These are phyloP conservation scores for Larix kaempferi DNA, from an alignment of 75 land plant genomes.

Conservation along the genomic window DNA sequence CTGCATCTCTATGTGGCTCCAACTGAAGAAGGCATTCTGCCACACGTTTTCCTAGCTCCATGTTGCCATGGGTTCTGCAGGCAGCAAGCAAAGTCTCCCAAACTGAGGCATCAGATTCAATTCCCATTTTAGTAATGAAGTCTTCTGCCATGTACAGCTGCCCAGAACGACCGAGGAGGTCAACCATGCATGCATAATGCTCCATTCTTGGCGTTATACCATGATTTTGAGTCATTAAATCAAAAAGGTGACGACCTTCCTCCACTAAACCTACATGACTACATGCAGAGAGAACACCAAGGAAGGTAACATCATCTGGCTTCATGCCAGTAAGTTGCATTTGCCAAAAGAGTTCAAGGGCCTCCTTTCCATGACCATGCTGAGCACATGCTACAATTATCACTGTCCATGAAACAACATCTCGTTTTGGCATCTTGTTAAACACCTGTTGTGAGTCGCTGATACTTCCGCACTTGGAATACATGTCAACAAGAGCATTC, in stretches of 20 bases:
- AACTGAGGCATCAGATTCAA: slow-evolving; percentile 33
- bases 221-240: slow-evolving; percentile 30
- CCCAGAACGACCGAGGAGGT: slow-evolving; percentile 44
- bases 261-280: slow-evolving; percentile 55
- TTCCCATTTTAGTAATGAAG: slow-evolving; percentile 28
- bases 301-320: slow-evolving; percentile 46
- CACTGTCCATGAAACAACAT: slow-evolving; percentile 42
- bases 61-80: slow-evolving; percentile 44
- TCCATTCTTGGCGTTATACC: slow-evolving; percentile 33
- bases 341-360: slow-evolving; percentile 24
- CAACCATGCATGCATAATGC: slow-evolving; percentile 57
- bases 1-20: slow-evolving; percentile 36
- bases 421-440: slow-evolving; percentile 13
- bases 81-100: slow-evolving; percentile 52
- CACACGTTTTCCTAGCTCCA: slow-evolving; percentile 35
- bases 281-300: slow-evolving; percentile 48
- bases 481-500: slow-evolving; percentile 15
- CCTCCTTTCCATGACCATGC: slow-evolving; percentile 28
- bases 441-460: slow-evolving; percentile 30
- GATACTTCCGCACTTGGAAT: slow-evolving; percentile 59
- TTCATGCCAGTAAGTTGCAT: slow-evolving; percentile 32
- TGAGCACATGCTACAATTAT: slow-evolving; percentile 49
- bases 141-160: slow-evolving; percentile 31
- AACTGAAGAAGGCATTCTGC: slow-evolving; percentile 29
- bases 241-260: slow-evolving; percentile 23